phyloP scores from a whole-genome alignment of 805 yeast genomes.

The Suhomyces pyralidae region DNA sequence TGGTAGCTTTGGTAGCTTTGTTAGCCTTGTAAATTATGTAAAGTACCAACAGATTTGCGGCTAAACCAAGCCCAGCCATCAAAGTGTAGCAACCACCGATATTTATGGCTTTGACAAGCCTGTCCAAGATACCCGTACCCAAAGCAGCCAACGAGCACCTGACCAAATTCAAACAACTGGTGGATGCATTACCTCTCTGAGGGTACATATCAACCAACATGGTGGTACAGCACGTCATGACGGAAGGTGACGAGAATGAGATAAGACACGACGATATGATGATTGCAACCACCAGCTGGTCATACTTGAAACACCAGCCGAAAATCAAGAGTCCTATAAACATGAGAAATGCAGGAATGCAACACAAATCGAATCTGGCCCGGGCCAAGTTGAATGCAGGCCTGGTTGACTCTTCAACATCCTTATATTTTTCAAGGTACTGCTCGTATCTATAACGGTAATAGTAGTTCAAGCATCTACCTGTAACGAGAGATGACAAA shows the following conservation, averaged over 20 bases:
- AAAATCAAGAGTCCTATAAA: constrained; percentile 47
- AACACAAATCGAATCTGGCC: constrained; percentile 48
- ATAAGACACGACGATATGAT: constrained; percentile 56
- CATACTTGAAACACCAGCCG: constrained; percentile 68
- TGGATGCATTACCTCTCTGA: constrained; percentile 62
- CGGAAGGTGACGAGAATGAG: constrained; percentile 54
- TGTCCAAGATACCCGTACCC: constrained; percentile 61
- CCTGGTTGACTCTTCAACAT: background rate
- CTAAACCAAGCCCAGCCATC: constrained; percentile 50
- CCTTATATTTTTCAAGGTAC: constrained; percentile 21
- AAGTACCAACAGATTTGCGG: constrained; percentile 1
- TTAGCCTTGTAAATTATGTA: background rate
- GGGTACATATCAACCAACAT: constrained; percentile 74
- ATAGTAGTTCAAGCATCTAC: constrained; percentile 52
- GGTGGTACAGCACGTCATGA: constrained; percentile 57
- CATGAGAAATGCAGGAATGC: constrained; percentile 41
- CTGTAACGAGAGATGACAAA: constrained; percentile 56
- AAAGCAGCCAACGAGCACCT: constrained; percentile 72
- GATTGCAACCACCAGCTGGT: constrained; percentile 50
- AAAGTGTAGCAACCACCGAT: constrained; percentile 77
- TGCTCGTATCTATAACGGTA: constrained; percentile 34
- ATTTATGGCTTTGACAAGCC: constrained; percentile 54
- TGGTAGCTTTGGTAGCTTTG: background rate
- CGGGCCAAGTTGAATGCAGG: constrained; percentile 49
- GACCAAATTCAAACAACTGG: constrained; percentile 66